These are phyloP conservation scores for Calonectria pteridis DNA, from an alignment of 2,329 filamentous ascomycete genomes.

Conservation along the genomic window DNA sequence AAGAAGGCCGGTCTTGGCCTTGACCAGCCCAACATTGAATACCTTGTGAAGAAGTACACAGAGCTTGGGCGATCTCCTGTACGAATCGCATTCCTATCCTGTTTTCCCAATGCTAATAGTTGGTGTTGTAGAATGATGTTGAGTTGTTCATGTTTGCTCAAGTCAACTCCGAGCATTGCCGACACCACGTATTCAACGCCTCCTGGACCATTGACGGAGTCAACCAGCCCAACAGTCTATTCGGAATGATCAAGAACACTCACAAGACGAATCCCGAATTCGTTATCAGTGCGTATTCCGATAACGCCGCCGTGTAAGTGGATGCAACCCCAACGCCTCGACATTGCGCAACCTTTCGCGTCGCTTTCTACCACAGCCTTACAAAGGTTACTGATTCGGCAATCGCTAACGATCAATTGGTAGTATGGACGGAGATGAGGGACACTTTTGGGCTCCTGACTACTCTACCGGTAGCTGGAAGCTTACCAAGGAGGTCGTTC, in stretches of 20 bases:
- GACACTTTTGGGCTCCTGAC: constrained; percentile 84
- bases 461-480: constrained; percentile 89
- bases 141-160: constrained; percentile 99
- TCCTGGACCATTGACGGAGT: constrained; percentile 94
- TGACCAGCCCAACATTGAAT: constrained; percentile 90
- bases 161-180: constrained; percentile 96
- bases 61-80: constrained; percentile 66
- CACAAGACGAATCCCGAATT: constrained; percentile 84
- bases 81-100: constrained; percentile 49
- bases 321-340: not conserved
- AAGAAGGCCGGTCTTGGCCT: constrained; percentile 85
- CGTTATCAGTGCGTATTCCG: constrained; percentile 96
- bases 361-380: not conserved
- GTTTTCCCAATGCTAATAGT: constrained; percentile 35
- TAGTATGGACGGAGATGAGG: constrained; percentile 54
- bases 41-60: constrained; percentile 77
- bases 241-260: constrained; percentile 97
- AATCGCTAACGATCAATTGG: constrained; percentile 15
- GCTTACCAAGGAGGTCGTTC: constrained; percentile 85
- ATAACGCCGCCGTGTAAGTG: constrained; percentile 88
- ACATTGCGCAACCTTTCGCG: not conserved
- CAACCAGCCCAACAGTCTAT: constrained; percentile 83
- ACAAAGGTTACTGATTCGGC: not conserved
- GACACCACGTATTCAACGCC: constrained; percentile 93
- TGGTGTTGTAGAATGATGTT: constrained; percentile 73